Evolutionary conservation across 805 yeast genomes (phyloP), one percentile per base, ranked within the genome.

Genomic region (Nakazawaea anatomiae): DNA sequence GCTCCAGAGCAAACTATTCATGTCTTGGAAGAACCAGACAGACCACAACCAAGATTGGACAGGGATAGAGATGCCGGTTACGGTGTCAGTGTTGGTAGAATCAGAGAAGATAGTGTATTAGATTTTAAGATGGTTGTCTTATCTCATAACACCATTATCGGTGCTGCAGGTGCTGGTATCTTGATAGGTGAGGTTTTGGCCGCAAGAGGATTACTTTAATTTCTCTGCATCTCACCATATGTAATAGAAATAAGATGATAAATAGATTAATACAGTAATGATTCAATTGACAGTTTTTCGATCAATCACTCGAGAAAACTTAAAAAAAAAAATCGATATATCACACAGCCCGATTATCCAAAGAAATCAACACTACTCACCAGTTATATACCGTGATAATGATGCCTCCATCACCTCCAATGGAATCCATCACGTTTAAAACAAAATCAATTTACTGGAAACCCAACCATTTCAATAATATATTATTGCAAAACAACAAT

Each of bases 91-190:
- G 97, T 94, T 47, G 98, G 99, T 47, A 81, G 99, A 71, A 73
- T 94, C 54, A 85, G 99, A 74, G 87, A 82, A 60, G 99, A 94
- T 66, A 90, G 96, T 7, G 89, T 94, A 10, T 77, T 94, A 60
- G 99, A 94, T 69, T 82, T 79, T 75, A 94, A 94, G 74, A 92
- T 94, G 91, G 97, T 94, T 50, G 94, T 90, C n/a, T 75, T 94
- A 58, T 91, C 97, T 30, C 99, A 94, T 71, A 94, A 94, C 77
- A 94, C 99, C 50, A 80, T 94, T 61, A 89, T 94, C 58, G 99
- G 99, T 64, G 99, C 99, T 63, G 99, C 99, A 29, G 99, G 99
- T 67, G 87, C 97, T 7, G 99, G 99, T 69, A 77, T 94, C 54
- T 81, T 94, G 69, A 94, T 94, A 66, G 99, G 96, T 48, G 99